Conservation (phyloP, 2,329 filamentous ascomycete genomes). For the Zarea fungicola region DNA sequence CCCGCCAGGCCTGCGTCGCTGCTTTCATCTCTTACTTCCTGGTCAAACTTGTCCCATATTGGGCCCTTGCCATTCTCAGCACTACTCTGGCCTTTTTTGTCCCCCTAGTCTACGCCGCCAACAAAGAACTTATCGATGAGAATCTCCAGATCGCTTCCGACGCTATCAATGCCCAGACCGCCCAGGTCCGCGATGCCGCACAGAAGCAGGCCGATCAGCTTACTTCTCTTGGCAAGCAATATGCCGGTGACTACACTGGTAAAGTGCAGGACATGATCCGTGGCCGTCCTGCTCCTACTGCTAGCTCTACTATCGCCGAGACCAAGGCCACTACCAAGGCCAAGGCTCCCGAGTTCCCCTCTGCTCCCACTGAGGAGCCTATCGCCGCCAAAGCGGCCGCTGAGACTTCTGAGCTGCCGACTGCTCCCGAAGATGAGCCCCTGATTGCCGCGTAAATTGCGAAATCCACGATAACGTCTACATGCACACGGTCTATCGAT, state of each 20-base stretch:
- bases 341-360: slow-evolving; percentile 29
- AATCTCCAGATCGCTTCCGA: slow-evolving; percentile 54
- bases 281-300: slow-evolving; percentile 40
- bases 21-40: slow-evolving; percentile 64
- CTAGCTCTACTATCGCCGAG: slow-evolving; percentile 28
- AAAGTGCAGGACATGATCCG: slow-evolving; percentile 62
- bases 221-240: slow-evolving; percentile 60
- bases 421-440: slow-evolving; percentile 23
- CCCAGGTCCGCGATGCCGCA: slow-evolving; percentile 56
- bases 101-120: slow-evolving; percentile 60
- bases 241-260: slow-evolving; percentile 61
- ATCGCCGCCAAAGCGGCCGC: slow-evolving; percentile 16
- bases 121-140: slow-evolving; percentile 64
- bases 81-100: slow-evolving; percentile 56
- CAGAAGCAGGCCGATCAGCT: slow-evolving; percentile 60
- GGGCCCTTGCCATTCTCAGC: slow-evolving; percentile 58
- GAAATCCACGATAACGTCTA: slow-evolving; percentile 10
- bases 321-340: slow-evolving; percentile 20
- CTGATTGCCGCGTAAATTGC: slow-evolving; percentile 19
- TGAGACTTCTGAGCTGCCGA: slow-evolving; percentile 18
- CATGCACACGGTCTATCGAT: slow-evolving; percentile 12
- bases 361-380: slow-evolving; percentile 33
- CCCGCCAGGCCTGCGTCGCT: slow-evolving; percentile 49
- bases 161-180: slow-evolving; percentile 56
- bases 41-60: slow-evolving; percentile 65